Evolutionary conservation across 805 yeast species (phyloP), one percentile per base, ranked within the genome.

Genomic region (Candida schatavii): DNA sequence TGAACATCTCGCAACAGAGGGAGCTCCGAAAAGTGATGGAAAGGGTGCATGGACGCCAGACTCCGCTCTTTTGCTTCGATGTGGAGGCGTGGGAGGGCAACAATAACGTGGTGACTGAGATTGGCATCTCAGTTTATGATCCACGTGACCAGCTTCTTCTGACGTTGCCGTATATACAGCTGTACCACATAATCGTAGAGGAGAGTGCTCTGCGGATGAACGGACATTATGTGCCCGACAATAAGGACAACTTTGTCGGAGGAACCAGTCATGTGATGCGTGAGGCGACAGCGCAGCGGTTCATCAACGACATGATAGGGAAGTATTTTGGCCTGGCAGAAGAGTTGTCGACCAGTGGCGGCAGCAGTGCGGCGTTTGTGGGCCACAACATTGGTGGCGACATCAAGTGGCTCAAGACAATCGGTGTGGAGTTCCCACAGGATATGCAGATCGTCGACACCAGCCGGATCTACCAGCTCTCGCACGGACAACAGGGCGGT

Each of bases 331-430:
- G 45, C 38, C 27, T 21, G 7, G 41, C 28, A 10, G 29, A 20
- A 6, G 13, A 9, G 6, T 7, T 11, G 27, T 6, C 21, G 22
- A 15, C 15, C 11, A 14, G n/a, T 6, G 44, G 51, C 4, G n/a
- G n/a, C n/a, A n/a, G n/a, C n/a, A n/a, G n/a, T n/a, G 54, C 69
- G 15, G 64, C 70, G 0, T 63, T 80, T 32, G 81, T 83, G 19
- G 89, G 88, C 0, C 90, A 83, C 57, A 72, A 72, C 38, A 63
- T 81, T 9, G 46, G 50, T 14, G 81, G 79, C 13, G 89, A 83
- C 53, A 41, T 83, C 14, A 62, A 55, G 35, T 76, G 81, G 80
- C 59, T 83, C 22, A 49, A 49, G 15, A 49, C 55, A 10, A 44
- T 78, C 28, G 81, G 79, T n/a, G 62, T 81, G 2, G 41, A 59